phyloP scores from a whole-genome alignment of 257 asterid genomes.

The Eucommia ulmoides region DNA sequence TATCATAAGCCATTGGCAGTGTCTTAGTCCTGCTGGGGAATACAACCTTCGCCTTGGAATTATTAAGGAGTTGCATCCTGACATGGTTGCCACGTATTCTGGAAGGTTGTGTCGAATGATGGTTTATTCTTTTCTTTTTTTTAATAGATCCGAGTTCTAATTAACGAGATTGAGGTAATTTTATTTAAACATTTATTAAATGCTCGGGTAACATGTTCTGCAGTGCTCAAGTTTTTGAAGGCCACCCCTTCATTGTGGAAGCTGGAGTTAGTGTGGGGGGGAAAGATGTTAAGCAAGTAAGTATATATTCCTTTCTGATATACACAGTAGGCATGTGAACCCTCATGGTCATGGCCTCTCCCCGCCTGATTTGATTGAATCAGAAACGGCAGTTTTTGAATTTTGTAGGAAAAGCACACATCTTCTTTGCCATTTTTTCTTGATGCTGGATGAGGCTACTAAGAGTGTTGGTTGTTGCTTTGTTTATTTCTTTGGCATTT shows the following conservation, averaged over 20 bases:
- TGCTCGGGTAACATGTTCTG: conserved; percentile 9
- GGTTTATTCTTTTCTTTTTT: background rate
- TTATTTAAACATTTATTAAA: conserved; percentile 3
- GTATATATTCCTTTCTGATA: conserved; percentile 12
- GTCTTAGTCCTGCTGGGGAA: conserved; percentile 95
- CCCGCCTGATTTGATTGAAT: no score
- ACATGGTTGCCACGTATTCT: conserved; percentile 90
- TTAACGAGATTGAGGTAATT: conserved; percentile 5
- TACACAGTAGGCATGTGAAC: no score
- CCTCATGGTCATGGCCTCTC: no score
- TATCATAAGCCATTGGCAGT: conserved; percentile 31
- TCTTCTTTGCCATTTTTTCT: no score
- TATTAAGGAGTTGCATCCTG: conserved; percentile 86
- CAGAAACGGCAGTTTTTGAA: no score
- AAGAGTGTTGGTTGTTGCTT: background rate
- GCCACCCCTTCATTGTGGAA: conserved; percentile 91
- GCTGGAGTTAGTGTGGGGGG: conserved; percentile 94
- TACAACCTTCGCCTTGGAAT: conserved; percentile 81
- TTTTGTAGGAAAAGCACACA: no score
- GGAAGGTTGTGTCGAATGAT: conserved; percentile 47
- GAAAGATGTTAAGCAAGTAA: conserved; percentile 83
- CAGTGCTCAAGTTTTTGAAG: conserved; percentile 94
- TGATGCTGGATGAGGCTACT: background rate
- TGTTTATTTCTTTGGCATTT: no score
- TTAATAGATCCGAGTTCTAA: conserved; percentile 3